These are phyloP conservation scores for Talaromyces pinophilus DNA, from an alignment of 2,329 filamentous ascomycete species.

Conservation along the genomic window DNA sequence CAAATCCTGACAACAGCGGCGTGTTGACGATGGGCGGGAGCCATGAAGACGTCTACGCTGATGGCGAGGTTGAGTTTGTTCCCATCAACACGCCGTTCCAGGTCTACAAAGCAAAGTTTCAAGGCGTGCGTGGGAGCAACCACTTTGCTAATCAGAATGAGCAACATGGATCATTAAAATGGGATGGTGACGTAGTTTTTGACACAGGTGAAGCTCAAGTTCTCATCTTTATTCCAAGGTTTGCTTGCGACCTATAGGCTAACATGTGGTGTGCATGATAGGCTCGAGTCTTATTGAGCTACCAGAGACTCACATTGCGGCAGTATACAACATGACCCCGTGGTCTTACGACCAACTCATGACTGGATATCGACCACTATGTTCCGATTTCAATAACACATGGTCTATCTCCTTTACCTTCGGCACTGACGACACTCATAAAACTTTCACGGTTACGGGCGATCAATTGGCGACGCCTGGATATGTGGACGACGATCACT, in stretches of 20 bases:
- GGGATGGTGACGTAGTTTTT: background rate
- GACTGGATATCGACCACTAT: conserved; percentile 7
- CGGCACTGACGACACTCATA: background rate
- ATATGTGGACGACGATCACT: conserved; percentile 4
- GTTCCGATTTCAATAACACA: conserved; percentile 9
- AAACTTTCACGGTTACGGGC: conserved; percentile 1
- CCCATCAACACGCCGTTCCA: background rate
- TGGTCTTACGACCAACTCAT: conserved; percentile 3
- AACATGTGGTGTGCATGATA: background rate
- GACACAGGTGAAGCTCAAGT: background rate
- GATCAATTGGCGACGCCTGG: conserved; percentile 1
- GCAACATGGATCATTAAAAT: background rate
- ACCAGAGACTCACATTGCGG: background rate
- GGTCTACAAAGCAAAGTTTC: conserved; percentile 6
- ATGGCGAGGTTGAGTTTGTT: conserved; percentile 1
- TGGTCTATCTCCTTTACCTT: conserved; percentile 9
- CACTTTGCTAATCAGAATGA: conserved; percentile 7
- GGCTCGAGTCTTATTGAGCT: background rate
- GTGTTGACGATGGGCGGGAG: conserved; percentile 10
- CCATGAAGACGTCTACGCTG: conserved; percentile 3
- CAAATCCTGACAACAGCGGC: conserved; percentile 1
- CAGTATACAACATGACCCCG: conserved; percentile 1
- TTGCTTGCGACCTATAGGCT: background rate
- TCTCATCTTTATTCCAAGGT: background rate
- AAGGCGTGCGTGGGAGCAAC: background rate